Evolutionary conservation across 2,329 filamentous ascomycete genomes (phyloP).

Genomic region (Trichoderma asperellum): DNA sequence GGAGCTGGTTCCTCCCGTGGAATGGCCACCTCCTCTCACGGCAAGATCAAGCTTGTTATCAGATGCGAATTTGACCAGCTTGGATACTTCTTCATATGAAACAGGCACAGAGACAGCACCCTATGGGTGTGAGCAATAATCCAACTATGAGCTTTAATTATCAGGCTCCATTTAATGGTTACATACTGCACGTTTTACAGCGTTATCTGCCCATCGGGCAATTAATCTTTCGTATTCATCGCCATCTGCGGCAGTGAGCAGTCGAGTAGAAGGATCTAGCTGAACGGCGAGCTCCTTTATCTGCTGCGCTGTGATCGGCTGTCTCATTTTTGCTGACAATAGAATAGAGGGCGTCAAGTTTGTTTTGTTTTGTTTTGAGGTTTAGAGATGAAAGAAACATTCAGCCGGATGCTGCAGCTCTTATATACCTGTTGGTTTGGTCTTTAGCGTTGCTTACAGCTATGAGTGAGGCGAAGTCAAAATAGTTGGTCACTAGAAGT

Average conservation of each 20-base stretch:
- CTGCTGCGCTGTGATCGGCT: not conserved
- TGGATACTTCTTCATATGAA: slow-evolving; percentile 41
- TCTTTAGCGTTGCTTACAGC: not conserved
- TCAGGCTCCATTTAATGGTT: not conserved
- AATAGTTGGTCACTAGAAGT: too few relatives aligned
- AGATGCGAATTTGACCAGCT: slow-evolving; percentile 34
- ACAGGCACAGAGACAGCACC: slow-evolving; percentile 49
- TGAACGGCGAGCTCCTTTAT: slow-evolving; percentile 10
- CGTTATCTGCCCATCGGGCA: slow-evolving; percentile 16
- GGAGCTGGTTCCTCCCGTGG: slow-evolving; percentile 54
- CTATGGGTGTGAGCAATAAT: slow-evolving; percentile 31
- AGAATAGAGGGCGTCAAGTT: not conserved
- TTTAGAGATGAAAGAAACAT: not conserved
- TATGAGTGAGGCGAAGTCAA: too few relatives aligned
- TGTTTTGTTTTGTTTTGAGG: not conserved
- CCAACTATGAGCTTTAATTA: too few relatives aligned
- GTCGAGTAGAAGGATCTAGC: slow-evolving; percentile 10
- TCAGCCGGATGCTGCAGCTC: not conserved
- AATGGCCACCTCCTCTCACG: slow-evolving; percentile 60
- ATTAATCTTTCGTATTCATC: slow-evolving; percentile 6
- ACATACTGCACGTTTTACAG: slow-evolving; percentile 15
- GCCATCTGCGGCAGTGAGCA: not conserved
- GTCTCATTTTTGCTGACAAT: not conserved
- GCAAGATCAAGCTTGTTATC: slow-evolving; percentile 51
- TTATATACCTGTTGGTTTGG: not conserved